Evolutionary conservation across 352 stramenopile genomes (phyloP), one percentile per base, ranked within the genome.

Genomic region (Phytophthora gonapodyides): DNA sequence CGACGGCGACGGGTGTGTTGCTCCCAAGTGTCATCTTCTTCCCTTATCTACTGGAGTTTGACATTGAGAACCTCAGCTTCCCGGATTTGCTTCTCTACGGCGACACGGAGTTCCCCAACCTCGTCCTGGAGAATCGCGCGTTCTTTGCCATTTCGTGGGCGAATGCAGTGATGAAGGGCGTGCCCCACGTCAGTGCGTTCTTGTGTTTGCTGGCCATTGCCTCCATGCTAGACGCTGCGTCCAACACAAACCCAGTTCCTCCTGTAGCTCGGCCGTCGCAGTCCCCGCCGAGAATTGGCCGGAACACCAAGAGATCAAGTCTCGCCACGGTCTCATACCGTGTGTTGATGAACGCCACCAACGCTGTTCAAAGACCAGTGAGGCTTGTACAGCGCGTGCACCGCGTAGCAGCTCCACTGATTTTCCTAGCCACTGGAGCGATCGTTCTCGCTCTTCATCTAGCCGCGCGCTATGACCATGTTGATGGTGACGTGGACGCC

Each of bases 71-170:
- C n/a, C 74, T 67, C 44, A 64, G 64, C 24, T 84, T 85, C 40
- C 54, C 72, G 5, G 45, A 71, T 19, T 6, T 30, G 10, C 17
- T 76, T 11, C 52, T 82, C 8, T 88, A 85, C 35, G 68, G 67
- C 7, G 78, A 88, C 31, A 59, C 68, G 45, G 62, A 24, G 27
- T 85, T 82, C 27, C 55, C 55, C 6, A 81, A 75, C 35, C 53
- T 85, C 21, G 69, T 88, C 5, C 64, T 76, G 12, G 75, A 88
- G 43, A 76, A 78, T 54, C 72, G 70, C 10, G 63, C 73, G 15
- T 54, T 83, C 33, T 72, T 82, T 44, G 68, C 64, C 5, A 64
- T 64, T 11, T 74, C 61, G 13, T 46, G 58, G 33, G 64, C 24
- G 9, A 65, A 71, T 19, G 67, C 65, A 12, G 56, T 61, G 3